phyloP scores from a whole-genome alignment of 108 stramenopile genomes.

The Conticribra weissflogii region DNA sequence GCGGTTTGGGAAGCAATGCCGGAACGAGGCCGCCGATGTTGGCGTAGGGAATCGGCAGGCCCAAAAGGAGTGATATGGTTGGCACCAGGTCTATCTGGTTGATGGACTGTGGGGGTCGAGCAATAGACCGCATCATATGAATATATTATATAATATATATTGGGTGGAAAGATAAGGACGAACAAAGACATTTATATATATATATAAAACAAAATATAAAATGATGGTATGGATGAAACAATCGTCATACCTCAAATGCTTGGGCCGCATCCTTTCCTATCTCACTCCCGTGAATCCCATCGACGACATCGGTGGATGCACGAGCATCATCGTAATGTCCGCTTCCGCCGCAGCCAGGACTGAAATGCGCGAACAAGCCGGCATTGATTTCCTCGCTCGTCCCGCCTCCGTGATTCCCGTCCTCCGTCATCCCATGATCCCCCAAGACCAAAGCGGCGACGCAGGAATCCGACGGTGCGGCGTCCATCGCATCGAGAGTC shows the following conservation, averaged over 20 bases:
- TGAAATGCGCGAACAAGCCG: conserved; percentile 90
- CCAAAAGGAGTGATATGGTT: conserved; percentile 87
- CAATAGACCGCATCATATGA: too few relatives aligned
- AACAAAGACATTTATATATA: too few relatives aligned
- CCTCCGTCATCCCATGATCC: conserved; percentile 99
- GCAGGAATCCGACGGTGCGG: conserved; percentile 61
- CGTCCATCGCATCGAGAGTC: conserved; percentile 62
- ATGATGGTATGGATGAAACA: not conserved
- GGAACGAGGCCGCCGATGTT: conserved; percentile 92
- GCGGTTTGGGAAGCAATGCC: conserved; percentile 59
- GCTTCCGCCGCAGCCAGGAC: conserved; percentile 74
- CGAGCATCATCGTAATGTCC: too few relatives aligned
- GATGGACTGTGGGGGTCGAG: conserved; percentile 22
- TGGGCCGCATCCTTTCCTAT: conserved; percentile 19
- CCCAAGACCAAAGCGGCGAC: conserved; percentile 75
- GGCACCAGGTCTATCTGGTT: conserved; percentile 96
- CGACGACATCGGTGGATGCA: too few relatives aligned
- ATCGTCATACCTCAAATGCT: conserved; percentile 11
- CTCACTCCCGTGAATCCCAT: conserved; percentile 19
- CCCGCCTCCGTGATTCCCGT: conserved; percentile 98
- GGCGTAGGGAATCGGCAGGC: conserved; percentile 94
- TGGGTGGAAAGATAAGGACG: too few relatives aligned
- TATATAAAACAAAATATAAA: not conserved
- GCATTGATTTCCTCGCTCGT: conserved; percentile 93
- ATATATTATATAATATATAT: too few relatives aligned